Percentiles rank a stretch among this genome's conserved stretches.
phyloP scores from a whole-genome alignment of 2,329 filamentous ascomycete species.

The Cordyceps militaris region DNA sequence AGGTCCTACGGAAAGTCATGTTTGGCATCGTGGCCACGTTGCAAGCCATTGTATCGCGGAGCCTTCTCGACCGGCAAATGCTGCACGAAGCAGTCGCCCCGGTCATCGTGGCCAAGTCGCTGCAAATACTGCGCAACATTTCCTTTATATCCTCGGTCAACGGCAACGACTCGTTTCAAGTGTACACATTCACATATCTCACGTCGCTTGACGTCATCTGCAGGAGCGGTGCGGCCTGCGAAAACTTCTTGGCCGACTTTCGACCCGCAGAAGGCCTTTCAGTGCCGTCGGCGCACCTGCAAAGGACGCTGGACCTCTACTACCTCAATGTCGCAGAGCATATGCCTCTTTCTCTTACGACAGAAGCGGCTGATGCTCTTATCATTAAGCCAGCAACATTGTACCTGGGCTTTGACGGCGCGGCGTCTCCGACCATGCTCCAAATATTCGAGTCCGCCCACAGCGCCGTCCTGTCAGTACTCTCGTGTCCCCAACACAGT shows the following conservation, averaged over 20 bases:
- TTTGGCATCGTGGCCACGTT: conserved; percentile 70
- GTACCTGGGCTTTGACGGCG: conserved; percentile 53
- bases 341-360: conserved; percentile 62
- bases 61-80: conserved; percentile 44
- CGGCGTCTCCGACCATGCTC: conserved; percentile 39
- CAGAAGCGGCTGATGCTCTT: conserved; percentile 61
- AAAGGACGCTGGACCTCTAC: conserved; percentile 73
- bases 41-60: conserved; percentile 64
- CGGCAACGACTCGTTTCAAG: conserved; percentile 68
- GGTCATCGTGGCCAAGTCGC: conserved; percentile 59
- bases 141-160: conserved; percentile 75
- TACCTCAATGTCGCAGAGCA: conserved; percentile 85
- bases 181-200: conserved; percentile 77
- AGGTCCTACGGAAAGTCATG: conserved; percentile 64
- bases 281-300: conserved; percentile 34
- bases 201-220: conserved; percentile 75
- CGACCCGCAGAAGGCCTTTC: conserved; percentile 34
- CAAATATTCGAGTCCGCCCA: conserved; percentile 83
- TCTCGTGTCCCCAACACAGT: conserved; percentile 73
- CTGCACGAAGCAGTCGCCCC: conserved; percentile 45
- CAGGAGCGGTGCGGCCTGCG: conserved; percentile 58
- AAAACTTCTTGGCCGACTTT: conserved; percentile 60
- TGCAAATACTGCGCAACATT: conserved; percentile 68
- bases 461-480: conserved; percentile 69
- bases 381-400: conserved; percentile 67